Evolutionary conservation across 345 rosid genomes (phyloP).

Genomic region (Eutrema japonicum): DNA sequence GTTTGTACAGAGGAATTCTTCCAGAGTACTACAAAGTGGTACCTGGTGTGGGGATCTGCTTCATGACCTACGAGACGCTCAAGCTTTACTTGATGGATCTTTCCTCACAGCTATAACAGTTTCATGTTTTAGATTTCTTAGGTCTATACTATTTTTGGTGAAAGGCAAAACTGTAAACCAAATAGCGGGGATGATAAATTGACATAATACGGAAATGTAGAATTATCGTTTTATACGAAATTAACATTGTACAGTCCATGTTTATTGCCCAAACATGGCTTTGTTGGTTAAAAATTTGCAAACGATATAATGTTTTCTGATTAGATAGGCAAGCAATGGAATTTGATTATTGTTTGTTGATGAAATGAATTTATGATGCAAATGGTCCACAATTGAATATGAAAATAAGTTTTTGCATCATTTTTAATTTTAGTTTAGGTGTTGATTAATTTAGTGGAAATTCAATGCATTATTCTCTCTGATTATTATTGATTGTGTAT

Average conservation of each 20-base stretch:
- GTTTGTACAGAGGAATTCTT: constrained; percentile 85
- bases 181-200: neutral
- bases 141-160: constrained; percentile 47
- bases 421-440: too few relatives aligned
- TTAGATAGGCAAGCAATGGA: neutral
- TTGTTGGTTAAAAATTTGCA: neutral
- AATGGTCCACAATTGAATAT: neutral
- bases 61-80: constrained; percentile 92
- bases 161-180: constrained; percentile 28
- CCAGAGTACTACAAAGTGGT: constrained; percentile 96
- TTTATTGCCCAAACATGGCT: neutral
- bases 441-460: neutral
- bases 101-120: constrained; percentile 43
- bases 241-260: neutral
- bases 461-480: neutral
- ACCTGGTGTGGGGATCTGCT: constrained; percentile 91
- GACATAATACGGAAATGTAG: too few relatives aligned
- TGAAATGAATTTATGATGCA: neutral
- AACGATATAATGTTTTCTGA: neutral
- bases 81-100: constrained; percentile 65
- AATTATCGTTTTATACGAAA: neutral
- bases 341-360: neutral
- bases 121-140: constrained; percentile 36
- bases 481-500: neutral
- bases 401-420: neutral